These are phyloP conservation scores for Populus deltoides DNA, from an alignment of 345 rosid genomes.

Conservation along the genomic window DNA sequence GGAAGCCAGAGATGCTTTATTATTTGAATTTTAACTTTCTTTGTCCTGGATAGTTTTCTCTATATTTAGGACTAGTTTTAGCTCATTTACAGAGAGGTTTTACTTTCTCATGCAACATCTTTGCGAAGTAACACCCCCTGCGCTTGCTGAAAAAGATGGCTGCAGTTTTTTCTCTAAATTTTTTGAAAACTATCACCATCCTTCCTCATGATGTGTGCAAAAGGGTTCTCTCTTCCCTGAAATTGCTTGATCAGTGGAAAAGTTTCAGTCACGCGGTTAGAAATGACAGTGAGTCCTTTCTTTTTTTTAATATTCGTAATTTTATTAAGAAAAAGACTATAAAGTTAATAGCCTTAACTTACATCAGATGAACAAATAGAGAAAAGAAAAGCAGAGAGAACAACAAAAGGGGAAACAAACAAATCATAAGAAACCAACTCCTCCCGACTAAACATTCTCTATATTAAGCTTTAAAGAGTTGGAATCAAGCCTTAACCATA, in stretches of 20 bases:
- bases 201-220: conserved; percentile 14
- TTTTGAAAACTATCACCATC: conserved; percentile 38
- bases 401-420: too few species aligned
- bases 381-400: too few species aligned
- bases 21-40: conserved; percentile 12
- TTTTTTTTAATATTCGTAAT: too few species aligned
- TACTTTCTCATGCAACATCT: conserved; percentile 11
- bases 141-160: conserved; percentile 32
- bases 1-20: conserved; percentile 42
- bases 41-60: conserved; percentile 23
- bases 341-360: too few species aligned
- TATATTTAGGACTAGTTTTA: conserved; percentile 9
- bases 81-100: conserved; percentile 9
- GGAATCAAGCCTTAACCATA: too few species aligned
- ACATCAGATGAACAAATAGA: too few species aligned
- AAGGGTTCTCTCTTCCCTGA: conserved; percentile 9
- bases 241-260: conserved; percentile 25
- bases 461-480: too few species aligned
- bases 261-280: conserved; percentile 6
- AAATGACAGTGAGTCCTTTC: background rate
- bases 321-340: too few species aligned
- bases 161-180: conserved; percentile 18
- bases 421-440: too few species aligned
- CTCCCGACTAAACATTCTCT: too few species aligned
- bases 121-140: background rate